Conservation (phyloP, 345 rosid species). For the Gossypium turneri region DNA sequence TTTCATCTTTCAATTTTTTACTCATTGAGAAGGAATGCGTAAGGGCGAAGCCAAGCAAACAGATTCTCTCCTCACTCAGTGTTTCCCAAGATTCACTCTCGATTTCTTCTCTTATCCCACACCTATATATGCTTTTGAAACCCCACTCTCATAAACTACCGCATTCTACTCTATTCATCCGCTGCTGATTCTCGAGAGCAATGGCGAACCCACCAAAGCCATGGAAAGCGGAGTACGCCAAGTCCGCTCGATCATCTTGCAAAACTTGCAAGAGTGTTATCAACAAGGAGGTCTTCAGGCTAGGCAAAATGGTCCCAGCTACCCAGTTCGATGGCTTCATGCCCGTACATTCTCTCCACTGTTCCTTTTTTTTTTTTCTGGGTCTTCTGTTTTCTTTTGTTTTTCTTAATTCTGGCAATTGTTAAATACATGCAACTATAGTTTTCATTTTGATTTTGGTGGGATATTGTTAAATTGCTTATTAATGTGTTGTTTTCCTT, state of each 20-base stretch:
- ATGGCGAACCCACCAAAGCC: slow-evolving; percentile 66
- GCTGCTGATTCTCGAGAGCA: neutral
- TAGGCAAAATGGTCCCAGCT: slow-evolving; percentile 86
- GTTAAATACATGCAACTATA: neutral
- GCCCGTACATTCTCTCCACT: slow-evolving; percentile 48
- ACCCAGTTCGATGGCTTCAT: slow-evolving; percentile 88
- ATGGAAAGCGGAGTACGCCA: slow-evolving; percentile 97
- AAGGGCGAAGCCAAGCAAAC: neutral
- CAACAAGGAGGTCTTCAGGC: slow-evolving; percentile 63
- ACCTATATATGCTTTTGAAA: neutral
- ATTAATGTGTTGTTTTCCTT: neutral
- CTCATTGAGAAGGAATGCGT: slow-evolving; percentile 1
- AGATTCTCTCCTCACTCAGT: neutral
- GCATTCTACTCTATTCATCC: neutral
- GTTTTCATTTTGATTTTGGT: neutral
- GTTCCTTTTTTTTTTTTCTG: neutral
- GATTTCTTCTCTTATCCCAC: neutral
- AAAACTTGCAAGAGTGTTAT: slow-evolving; percentile 71
- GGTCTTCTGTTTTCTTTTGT: neutral
- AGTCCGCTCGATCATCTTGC: slow-evolving; percentile 86
- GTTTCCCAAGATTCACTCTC: neutral
- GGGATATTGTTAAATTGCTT: neutral
- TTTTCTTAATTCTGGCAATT: neutral
- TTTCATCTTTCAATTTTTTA: neutral
- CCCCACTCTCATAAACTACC: neutral